phyloP scores from a whole-genome alignment of 768 basidiomycete species.

The Auriscalpium microsporum region DNA sequence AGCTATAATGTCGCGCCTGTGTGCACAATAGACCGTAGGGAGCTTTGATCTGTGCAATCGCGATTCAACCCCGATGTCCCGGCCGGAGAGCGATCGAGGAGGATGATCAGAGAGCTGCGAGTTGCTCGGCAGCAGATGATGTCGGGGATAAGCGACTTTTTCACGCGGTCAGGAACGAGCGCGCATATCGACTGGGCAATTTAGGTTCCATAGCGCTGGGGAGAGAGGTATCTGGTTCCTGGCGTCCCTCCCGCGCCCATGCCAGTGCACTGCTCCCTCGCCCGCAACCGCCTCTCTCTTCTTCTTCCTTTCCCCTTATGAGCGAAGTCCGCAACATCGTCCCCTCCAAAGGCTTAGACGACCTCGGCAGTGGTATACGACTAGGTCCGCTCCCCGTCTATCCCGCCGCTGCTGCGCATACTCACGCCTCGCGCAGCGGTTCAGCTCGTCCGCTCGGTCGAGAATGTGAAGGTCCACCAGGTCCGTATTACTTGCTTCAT shows the following conservation, averaged over 20 bases:
- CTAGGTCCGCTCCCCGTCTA: background rate
- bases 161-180: no score
- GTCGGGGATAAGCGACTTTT: no score
- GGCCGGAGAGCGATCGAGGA: no score
- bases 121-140: no score
- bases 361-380: background rate
- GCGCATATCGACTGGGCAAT: no score
- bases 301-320: background rate
- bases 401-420: background rate
- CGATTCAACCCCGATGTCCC: no score
- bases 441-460: slow-evolving; percentile 21
- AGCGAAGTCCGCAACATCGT: background rate
- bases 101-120: no score
- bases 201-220: no score
- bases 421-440: slow-evolving; percentile 19
- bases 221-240: no score
- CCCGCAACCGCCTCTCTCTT: background rate
- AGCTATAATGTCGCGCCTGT: background rate
- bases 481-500: slow-evolving; percentile 16
- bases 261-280: background rate
- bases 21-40: no score
- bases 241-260: background rate
- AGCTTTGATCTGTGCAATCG: no score
- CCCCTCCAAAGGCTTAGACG: background rate
- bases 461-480: slow-evolving; percentile 33